A percentile compares a stretch with the other conserved stretches of the same genome.
Evolutionary conservation across 371 early-diverging fungal genomes (phyloP).

Genomic region (Enterospora canceri): DNA sequence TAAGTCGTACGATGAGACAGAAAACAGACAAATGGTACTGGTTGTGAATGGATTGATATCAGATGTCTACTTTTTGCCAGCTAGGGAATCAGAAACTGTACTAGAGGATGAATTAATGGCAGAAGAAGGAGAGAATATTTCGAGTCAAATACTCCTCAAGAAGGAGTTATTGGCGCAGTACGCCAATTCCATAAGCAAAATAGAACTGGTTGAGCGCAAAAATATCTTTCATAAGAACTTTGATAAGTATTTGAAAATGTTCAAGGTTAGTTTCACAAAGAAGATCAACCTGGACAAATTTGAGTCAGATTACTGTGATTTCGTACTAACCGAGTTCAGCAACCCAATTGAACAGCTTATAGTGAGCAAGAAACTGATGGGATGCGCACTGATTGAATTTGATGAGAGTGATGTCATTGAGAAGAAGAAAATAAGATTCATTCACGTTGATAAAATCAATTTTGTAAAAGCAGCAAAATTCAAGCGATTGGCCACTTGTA

Average conservation of each 20-base stretch:
- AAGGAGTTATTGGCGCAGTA: constrained; percentile 4
- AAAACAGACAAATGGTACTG: background rate
- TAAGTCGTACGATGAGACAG: background rate
- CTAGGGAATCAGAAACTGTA: background rate
- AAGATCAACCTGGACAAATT: constrained; percentile 15
- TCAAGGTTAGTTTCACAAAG: constrained; percentile 17
- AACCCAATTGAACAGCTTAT: constrained; percentile 52
- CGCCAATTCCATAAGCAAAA: background rate
- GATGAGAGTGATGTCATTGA: constrained; percentile 10
- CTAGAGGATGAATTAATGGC: constrained; percentile 16
- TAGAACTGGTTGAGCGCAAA: constrained; percentile 8
- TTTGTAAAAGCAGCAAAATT: constrained; percentile 21
- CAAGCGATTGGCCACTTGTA: constrained; percentile 14
- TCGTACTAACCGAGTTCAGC: constrained; percentile 41
- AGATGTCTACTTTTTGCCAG: constrained; percentile 13
- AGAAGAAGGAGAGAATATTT: background rate
- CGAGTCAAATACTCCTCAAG: background rate
- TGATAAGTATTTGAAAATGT: constrained; percentile 4
- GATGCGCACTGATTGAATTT: constrained; percentile 42
- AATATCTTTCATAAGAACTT: constrained; percentile 43
- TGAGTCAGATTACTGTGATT: constrained; percentile 19
- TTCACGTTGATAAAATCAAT: constrained; percentile 6
- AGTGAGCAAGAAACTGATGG: constrained; percentile 49
- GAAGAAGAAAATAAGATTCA: background rate
- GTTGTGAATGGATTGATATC: constrained; percentile 26